Base-by-base conservation (phyloP, 1,284 basidiomycete species). In the Kwoniella shivajii region DNA sequence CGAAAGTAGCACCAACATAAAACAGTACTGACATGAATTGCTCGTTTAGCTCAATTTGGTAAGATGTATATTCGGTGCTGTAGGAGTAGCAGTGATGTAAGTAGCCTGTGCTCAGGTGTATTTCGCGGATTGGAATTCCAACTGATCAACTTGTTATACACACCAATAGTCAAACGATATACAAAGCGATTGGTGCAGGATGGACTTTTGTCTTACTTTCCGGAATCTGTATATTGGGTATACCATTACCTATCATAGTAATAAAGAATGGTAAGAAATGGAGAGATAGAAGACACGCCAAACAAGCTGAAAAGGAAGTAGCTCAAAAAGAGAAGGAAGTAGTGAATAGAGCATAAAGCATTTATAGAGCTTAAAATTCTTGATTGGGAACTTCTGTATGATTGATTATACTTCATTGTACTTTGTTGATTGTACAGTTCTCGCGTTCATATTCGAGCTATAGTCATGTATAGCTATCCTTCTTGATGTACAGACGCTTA, bases 31-130 rank as follows among this genome's bases (percentile, higher is more conserved):
- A 6, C 4, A n/a, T 11, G 14, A 18, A 24, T 6, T 13, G 10
- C n/a, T n/a, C n/a, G n/a, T n/a, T n/a, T n/a, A n/a, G 65, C 64
- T 77, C 51, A 77, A 78, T 51, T 65, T 78, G 7, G 70, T 76
- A 1, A 65, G 77, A 24, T 79, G 78, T 49, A 54, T 76, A 1
- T 71, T 78, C 27, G 77, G 73, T 6, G 76, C 78, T 0, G 58
- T 73, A 10, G 73, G 73, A 1, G 71, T 72, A 4, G 68, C 64
- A 3, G 61, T 64, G 43, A 66, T 76, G 66, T 68, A 31, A 64
- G 65, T 64, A 1, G n/a, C 31, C 6, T 33, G n/a, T 45, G 20
- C 22, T 29, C 31, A 24, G 44, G 31, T 11, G 13, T 6, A 5
- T 24, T 6, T 6, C 6, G 16, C n/a, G 14, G 34, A 22, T n/a